Evolutionary conservation across 2,329 filamentous ascomycete species (phyloP).

Genomic region (Leptosphaerulina australis): DNA sequence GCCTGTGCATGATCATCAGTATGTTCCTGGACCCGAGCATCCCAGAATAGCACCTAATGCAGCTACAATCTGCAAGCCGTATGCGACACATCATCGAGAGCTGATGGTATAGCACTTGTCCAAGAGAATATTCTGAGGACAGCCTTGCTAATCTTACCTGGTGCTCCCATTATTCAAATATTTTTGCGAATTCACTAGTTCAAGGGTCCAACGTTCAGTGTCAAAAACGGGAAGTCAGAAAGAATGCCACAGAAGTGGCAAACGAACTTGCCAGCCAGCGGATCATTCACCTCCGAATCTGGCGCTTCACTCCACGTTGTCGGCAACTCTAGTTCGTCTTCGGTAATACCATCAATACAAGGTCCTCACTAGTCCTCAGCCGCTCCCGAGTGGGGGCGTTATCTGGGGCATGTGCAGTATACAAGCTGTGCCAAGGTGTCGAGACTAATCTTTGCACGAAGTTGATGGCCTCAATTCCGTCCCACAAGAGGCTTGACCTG

Average conservation of each 20-base stretch:
- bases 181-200: neutral
- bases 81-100: neutral
- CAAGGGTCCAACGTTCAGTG: neutral
- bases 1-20: neutral
- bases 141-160: no score
- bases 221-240: neutral
- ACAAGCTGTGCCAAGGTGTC: conserved; percentile 16
- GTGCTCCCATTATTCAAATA: neutral
- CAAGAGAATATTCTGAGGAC: no score
- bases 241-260: neutral
- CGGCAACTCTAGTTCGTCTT: neutral
- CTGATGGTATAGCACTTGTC: neutral
- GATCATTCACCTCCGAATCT: neutral
- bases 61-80: conserved; percentile 10
- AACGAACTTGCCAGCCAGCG: neutral
- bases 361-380: conserved; percentile 16
- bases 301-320: neutral
- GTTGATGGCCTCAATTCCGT: neutral
- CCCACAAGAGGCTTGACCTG: conserved; percentile 9
- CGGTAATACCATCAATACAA: conserved; percentile 3
- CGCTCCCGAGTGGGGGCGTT: conserved; percentile 11
- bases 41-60: conserved; percentile 9
- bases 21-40: conserved; percentile 2
- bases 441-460: conserved; percentile 12
- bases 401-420: conserved; percentile 8